Evolutionary conservation across 768 basidiomycete genomes (phyloP).

Genomic region (Lactifluus pinguis): DNA sequence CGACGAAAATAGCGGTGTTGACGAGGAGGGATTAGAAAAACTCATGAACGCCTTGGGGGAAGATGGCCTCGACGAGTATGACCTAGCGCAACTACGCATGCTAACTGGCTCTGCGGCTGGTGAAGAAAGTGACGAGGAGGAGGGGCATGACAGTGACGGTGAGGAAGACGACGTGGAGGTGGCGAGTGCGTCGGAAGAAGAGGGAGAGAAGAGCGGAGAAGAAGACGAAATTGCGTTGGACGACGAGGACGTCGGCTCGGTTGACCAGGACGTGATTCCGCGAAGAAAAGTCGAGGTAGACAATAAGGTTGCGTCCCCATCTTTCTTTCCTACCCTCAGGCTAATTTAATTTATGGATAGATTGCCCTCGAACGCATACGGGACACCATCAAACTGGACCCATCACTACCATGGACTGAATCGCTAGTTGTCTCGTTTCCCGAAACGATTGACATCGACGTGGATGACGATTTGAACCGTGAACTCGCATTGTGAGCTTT

Average conservation of each 20-base stretch:
- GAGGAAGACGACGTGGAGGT: constrained; percentile 30
- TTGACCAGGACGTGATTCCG: constrained; percentile 79
- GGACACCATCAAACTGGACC: constrained; percentile 64
- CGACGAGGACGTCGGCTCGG: constrained; percentile 47
- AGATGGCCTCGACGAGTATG: constrained; percentile 58
- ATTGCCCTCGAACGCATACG: constrained; percentile 74
- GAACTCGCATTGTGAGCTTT: constrained; percentile 80
- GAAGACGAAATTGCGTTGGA: constrained; percentile 52
- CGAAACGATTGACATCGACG: constrained; percentile 62
- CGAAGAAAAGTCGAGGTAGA: constrained; percentile 75
- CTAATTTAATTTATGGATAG: constrained; percentile 29
- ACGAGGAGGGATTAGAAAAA: constrained; percentile 49
- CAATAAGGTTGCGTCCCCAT: constrained; percentile 50
- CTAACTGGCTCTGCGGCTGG: constrained; percentile 28
- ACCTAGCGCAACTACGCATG: constrained; percentile 42
- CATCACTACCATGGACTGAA: constrained; percentile 77
- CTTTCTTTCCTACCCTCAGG: background rate
- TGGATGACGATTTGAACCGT: constrained; percentile 84
- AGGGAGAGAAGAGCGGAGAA: constrained; percentile 24
- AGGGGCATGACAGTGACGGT: constrained; percentile 31
- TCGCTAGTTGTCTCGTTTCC: constrained; percentile 68
- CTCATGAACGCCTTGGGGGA: constrained; percentile 53
- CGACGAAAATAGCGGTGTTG: constrained; percentile 35
- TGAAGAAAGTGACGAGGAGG: constrained; percentile 16
- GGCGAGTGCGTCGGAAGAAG: constrained; percentile 24